A percentile compares a stretch with the other conserved stretches of the same genome.
phyloP scores from a whole-genome alignment of 1,284 basidiomycete genomes.

The Phlebopus sp. region DNA sequence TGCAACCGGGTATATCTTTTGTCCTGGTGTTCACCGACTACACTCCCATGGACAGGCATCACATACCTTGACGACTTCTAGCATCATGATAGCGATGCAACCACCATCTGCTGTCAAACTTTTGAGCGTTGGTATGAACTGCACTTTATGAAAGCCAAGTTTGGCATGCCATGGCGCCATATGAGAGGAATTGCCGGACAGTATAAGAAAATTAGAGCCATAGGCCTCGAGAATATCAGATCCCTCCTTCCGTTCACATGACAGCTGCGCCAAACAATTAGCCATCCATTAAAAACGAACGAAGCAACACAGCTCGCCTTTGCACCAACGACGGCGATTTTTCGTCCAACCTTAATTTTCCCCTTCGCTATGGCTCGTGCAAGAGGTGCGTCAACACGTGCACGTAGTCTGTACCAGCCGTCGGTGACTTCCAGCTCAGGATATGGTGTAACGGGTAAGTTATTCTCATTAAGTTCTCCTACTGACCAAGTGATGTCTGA shows the following conservation, averaged over 20 bases:
- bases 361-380: constrained; percentile 66
- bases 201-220: constrained; percentile 58
- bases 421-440: constrained; percentile 86
- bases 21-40: constrained; percentile 11
- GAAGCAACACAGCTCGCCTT: constrained; percentile 49
- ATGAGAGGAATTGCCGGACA: constrained; percentile 84
- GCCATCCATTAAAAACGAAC: not conserved
- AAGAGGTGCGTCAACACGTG: constrained; percentile 73
- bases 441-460: constrained; percentile 35
- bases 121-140: constrained; percentile 73
- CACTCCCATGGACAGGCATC: constrained; percentile 18
- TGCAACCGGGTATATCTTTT: constrained; percentile 60
- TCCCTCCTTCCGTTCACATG: constrained; percentile 70
- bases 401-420: constrained; percentile 91
- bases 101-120: constrained; percentile 87
- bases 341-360: constrained; percentile 73
- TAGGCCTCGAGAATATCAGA: constrained; percentile 84
- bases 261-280: constrained; percentile 50
- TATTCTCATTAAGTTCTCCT: constrained; percentile 39
- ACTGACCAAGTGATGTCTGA: constrained; percentile 63
- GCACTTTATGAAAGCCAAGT: constrained; percentile 69
- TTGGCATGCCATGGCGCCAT: constrained; percentile 86
- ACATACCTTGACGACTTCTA: constrained; percentile 67
- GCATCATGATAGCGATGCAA: constrained; percentile 69
- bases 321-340: constrained; percentile 80